Evolutionary conservation across 139 green algal genomes (phyloP), one percentile per base, ranked within the genome.

Genomic region (Auxenochlorella protothecoides): DNA sequence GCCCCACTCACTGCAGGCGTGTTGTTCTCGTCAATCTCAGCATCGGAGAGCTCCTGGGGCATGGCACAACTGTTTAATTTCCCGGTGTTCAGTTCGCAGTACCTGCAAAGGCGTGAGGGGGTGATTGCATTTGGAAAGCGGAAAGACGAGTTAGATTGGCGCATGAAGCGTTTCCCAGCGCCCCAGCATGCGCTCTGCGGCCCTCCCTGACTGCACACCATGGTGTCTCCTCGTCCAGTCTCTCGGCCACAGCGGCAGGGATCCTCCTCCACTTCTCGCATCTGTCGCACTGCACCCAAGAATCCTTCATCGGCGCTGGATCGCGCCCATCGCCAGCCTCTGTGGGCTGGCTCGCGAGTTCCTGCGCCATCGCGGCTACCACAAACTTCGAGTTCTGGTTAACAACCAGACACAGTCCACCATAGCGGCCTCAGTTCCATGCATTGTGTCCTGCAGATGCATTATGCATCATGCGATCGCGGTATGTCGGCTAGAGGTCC

Each of bases 211-310:
- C 55, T 13, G 5, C 73, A 14, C 76, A 95, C 89, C 89, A 93
- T 16, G 76, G 63, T 0, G 72, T 71, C 15, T 93, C 76, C 12
- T 92, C 88, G 3, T 73, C 71, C 12, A 94, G 63, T 6, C 66
- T 27, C 3, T 85, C 79, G 0, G 83, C 81, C 15, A 90, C 66
- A 2, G 27, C 27, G 9, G 74, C 69, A 2, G 82, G 82, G 10
- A 95, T 74, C 6, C 89, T 78, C 13, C 92, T 70, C 92, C 92
- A 97, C 68, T 93, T 92, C 3, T 77, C 74, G 74, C 92, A 97
- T 0, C 66, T 65, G 70, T 96, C 92, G 70, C 92, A 97, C 14
- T 88, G 78, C 7, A 95, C 85, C 91, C 91, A 97, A 44, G 27
- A 44, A 44, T 44, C 27, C 27, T 44, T 44, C 27, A 44, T 44